These are phyloP conservation scores for Epichloe gansuensis DNA, from an alignment of 2,329 filamentous ascomycete species.

Conservation along the genomic window DNA sequence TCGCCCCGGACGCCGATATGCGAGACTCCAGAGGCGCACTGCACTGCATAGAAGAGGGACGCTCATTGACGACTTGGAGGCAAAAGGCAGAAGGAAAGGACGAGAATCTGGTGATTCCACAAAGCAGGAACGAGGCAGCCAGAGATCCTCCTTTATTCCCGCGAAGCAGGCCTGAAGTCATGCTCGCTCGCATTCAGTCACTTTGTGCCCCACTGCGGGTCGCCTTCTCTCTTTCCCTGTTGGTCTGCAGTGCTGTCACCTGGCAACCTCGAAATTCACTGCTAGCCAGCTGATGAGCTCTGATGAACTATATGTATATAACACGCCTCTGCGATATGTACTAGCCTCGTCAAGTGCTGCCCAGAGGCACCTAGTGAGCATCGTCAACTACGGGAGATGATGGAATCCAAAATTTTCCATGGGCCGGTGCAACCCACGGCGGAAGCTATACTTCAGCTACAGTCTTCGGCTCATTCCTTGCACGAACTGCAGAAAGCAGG, in stretches of 20 bases:
- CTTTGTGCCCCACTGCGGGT: too few species aligned
- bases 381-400: background rate
- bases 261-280: too few species aligned
- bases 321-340: too few species aligned
- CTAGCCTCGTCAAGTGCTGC: background rate
- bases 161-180: too few species aligned
- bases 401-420: conserved; percentile 1
- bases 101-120: background rate
- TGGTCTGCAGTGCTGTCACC: too few species aligned
- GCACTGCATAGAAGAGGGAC: background rate
- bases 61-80: background rate
- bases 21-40: too few species aligned
- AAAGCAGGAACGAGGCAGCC: background rate
- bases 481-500: conserved; percentile 13
- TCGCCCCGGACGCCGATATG: background rate
- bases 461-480: conserved; percentile 9
- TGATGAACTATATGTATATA: background rate
- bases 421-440: conserved; percentile 11
- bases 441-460: conserved; percentile 11
- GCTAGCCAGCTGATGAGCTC: background rate
- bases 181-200: too few species aligned
- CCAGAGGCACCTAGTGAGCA: background rate
- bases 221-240: too few species aligned
- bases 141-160: too few species aligned
- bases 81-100: background rate